phyloP scores from a whole-genome alignment of 1,139 yeast species.

The Diutina ranongensis region DNA sequence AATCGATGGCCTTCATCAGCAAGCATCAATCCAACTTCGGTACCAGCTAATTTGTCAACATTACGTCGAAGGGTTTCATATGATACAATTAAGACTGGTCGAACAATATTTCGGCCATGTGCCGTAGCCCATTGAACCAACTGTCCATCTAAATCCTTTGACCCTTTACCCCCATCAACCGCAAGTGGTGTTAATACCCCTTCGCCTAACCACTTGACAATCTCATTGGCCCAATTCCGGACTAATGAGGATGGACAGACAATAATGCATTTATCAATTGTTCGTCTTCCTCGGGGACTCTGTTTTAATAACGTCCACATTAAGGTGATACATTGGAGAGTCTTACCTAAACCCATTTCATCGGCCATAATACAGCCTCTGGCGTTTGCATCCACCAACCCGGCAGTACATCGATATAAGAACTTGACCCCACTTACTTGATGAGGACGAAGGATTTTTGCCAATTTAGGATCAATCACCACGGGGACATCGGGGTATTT shows the following conservation, averaged over 20 bases:
- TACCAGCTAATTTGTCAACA: slow-evolving; percentile 61
- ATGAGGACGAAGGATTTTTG: slow-evolving; percentile 86
- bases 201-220: slow-evolving; percentile 91
- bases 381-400: slow-evolving; percentile 75
- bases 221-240: slow-evolving; percentile 95
- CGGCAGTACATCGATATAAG: slow-evolving; percentile 81
- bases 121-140: slow-evolving; percentile 87
- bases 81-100: slow-evolving; percentile 92
- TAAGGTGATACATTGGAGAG: slow-evolving; percentile 82
- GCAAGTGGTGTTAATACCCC: slow-evolving; percentile 84
- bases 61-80: slow-evolving; percentile 89
- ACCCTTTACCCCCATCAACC: slow-evolving; percentile 77
- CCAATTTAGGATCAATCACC: slow-evolving; percentile 82
- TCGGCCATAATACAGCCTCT: slow-evolving; percentile 99
- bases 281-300: slow-evolving; percentile 77
- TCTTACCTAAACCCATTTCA: slow-evolving; percentile 97
- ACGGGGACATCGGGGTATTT: slow-evolving; percentile 84
- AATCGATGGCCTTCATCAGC: slow-evolving; percentile 97
- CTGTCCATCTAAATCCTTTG: slow-evolving; percentile 51
- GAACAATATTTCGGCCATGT: slow-evolving; percentile 74
- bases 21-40: slow-evolving; percentile 77
- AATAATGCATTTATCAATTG: slow-evolving; percentile 83
- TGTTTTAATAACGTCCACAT: slow-evolving; percentile 92
- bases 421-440: slow-evolving; percentile 94
- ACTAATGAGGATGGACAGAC: slow-evolving; percentile 96